Conservation (phyloP, 495 filamentous ascomycete species). For the Aspergillus carlsbadensis region DNA sequence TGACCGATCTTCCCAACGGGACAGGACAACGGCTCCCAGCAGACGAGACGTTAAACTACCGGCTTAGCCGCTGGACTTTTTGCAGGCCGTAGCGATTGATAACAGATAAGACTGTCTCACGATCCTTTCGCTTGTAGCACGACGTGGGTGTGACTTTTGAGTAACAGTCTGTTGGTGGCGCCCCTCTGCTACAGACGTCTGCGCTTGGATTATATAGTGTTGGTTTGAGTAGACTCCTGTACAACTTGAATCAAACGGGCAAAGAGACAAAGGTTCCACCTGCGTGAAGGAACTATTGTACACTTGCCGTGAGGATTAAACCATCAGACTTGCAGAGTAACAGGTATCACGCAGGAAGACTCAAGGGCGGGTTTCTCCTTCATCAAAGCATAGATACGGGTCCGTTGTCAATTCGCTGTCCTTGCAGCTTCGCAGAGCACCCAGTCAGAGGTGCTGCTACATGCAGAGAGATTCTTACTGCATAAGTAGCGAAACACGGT, state of each 20-base stretch:
- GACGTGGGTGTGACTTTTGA: slow-evolving; percentile 2
- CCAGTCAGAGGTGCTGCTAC: background rate
- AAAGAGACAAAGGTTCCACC: no score
- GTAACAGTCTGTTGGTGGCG: background rate
- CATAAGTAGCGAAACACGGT: background rate
- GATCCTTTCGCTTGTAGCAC: background rate
- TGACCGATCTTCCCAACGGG: background rate
- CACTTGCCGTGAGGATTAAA: no score
- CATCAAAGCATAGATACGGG: background rate
- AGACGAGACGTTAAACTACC: background rate
- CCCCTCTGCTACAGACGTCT: background rate
- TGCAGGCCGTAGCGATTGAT: background rate
- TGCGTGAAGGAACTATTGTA: no score
- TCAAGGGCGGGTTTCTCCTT: background rate
- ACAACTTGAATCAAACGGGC: background rate
- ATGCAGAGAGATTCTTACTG: background rate
- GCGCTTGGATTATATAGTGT: background rate
- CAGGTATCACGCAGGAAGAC: no score
- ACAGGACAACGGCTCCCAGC: slow-evolving; percentile 1
- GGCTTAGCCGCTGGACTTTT: background rate
- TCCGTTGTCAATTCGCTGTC: background rate
- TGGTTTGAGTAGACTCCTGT: no score
- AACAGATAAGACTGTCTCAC: slow-evolving; percentile 5
- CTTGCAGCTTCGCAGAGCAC: background rate
- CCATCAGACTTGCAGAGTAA: no score